Percentiles rank a stretch among this genome's conserved stretches.
These are phyloP conservation scores for Conringia planisiliqua DNA, from an alignment of 345 rosid species.

Conservation along the genomic window DNA sequence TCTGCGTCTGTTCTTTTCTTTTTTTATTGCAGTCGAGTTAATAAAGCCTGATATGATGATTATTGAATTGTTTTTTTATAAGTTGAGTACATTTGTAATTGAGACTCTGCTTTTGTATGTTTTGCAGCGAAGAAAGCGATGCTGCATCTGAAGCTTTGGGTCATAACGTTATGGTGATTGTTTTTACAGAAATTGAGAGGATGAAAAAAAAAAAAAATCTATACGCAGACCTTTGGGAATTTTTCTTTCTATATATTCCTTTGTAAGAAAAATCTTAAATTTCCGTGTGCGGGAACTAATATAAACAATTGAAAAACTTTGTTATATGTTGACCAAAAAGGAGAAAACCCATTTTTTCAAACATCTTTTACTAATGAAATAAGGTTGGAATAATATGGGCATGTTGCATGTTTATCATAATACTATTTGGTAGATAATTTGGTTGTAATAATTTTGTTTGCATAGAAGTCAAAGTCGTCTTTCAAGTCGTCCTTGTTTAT, in stretches of 20 bases:
- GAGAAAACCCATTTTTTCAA: neutral
- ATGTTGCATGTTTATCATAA: neutral
- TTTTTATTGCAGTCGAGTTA: neutral
- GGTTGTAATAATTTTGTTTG: neutral
- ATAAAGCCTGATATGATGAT: neutral
- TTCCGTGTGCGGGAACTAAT: neutral
- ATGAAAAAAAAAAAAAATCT: neutral
- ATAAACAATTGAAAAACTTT: neutral
- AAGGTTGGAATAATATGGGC: neutral
- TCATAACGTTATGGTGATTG: neutral
- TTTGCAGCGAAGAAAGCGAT: conserved; percentile 21
- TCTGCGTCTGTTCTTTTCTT: neutral
- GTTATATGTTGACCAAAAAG: neutral
- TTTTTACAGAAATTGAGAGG: neutral
- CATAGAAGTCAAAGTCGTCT: neutral
- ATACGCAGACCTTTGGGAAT: neutral
- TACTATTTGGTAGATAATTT: too few relatives aligned
- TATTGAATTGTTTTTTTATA: neutral
- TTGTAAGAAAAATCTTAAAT: neutral
- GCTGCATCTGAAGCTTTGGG: conserved; percentile 21
- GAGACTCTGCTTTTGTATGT: neutral
- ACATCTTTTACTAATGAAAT: neutral
- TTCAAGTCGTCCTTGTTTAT: neutral
- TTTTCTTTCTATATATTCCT: neutral
- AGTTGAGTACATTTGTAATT: neutral